Percentiles rank a stretch among this genome's conserved stretches.
phyloP scores from a whole-genome alignment of 768 basidiomycete genomes.

The Trametes gibbosa region DNA sequence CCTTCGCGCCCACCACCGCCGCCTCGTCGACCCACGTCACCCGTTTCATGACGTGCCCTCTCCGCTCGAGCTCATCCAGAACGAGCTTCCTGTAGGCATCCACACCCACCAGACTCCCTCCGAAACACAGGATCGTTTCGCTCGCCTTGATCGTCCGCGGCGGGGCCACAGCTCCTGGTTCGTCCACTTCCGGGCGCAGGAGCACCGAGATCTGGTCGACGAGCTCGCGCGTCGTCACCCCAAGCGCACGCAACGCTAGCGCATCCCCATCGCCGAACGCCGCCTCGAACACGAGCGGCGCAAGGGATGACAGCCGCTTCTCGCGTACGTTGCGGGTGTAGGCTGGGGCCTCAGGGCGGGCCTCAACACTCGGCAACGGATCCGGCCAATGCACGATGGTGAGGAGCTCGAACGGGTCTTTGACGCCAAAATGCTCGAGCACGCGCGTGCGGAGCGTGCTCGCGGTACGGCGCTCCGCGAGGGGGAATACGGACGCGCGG shows the following conservation, averaged over 20 bases:
- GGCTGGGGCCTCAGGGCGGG: constrained; percentile 15
- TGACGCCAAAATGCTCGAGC: constrained; percentile 54
- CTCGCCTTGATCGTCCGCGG: constrained; percentile 42
- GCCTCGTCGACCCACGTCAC: constrained; percentile 71
- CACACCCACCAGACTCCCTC: constrained; percentile 73
- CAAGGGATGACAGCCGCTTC: constrained; percentile 70
- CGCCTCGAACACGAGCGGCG: constrained; percentile 74
- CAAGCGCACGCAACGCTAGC: constrained; percentile 60
- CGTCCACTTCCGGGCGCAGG: constrained; percentile 37
- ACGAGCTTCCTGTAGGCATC: constrained; percentile 54
- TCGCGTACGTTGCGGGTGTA: constrained; percentile 48
- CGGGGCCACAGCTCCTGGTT: background rate
- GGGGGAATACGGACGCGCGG: constrained; percentile 38
- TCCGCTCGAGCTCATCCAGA: constrained; percentile 51
- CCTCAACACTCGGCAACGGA: constrained; percentile 32
- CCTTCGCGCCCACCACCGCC: constrained; percentile 59
- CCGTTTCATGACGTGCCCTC: constrained; percentile 62
- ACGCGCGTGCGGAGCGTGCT: constrained; percentile 45
- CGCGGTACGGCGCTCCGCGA: background rate
- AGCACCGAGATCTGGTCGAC: constrained; percentile 59
- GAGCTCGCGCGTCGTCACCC: constrained; percentile 48
- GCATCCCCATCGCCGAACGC: constrained; percentile 69
- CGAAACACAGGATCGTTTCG: constrained; percentile 67
- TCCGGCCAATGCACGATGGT: constrained; percentile 64
- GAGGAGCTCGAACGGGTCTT: constrained; percentile 61